Percentiles rank a stretch among this genome's conserved stretches.
Conservation (phyloP, 2,329 filamentous ascomycete species). For the Myrmaecium sp. region DNA sequence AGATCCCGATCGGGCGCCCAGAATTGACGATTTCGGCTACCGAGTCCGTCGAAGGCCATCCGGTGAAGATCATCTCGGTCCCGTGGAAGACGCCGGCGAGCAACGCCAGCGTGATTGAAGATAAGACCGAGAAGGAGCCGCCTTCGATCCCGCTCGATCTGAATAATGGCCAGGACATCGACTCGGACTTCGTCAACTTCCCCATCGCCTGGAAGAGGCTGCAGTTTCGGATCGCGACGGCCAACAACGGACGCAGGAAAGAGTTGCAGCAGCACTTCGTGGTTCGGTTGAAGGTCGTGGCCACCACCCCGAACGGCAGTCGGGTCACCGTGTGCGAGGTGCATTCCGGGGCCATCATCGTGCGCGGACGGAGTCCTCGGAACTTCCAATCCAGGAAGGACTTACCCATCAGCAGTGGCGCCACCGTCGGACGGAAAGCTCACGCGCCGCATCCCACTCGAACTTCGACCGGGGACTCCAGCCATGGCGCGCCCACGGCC, state of each 20-base stretch:
- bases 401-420: constrained; percentile 67
- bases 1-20: constrained; percentile 63
- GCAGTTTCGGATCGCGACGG: constrained; percentile 87
- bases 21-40: constrained; percentile 84
- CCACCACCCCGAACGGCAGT: constrained; percentile 64
- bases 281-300: constrained; percentile 70
- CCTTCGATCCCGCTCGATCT: constrained; percentile 59
- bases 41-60: constrained; percentile 83
- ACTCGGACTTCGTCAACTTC: constrained; percentile 75
- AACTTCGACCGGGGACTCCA: constrained; percentile 18
- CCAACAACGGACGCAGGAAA: constrained; percentile 87
- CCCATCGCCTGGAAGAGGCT: constrained; percentile 87
- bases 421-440: constrained; percentile 56
- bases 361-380: constrained; percentile 77
- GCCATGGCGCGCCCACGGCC: constrained; percentile 8
- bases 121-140: constrained; percentile 70
- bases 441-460: constrained; percentile 19
- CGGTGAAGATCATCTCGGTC: constrained; percentile 87
- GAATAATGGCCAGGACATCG: constrained; percentile 48
- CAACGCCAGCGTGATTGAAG: constrained; percentile 48
- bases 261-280: constrained; percentile 95
- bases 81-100: constrained; percentile 93
- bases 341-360: constrained; percentile 79
- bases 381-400: constrained; percentile 94
- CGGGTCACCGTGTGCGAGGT: constrained; percentile 72